phyloP scores from a whole-genome alignment of 306 rosid genomes.

The Vigna radiata region DNA sequence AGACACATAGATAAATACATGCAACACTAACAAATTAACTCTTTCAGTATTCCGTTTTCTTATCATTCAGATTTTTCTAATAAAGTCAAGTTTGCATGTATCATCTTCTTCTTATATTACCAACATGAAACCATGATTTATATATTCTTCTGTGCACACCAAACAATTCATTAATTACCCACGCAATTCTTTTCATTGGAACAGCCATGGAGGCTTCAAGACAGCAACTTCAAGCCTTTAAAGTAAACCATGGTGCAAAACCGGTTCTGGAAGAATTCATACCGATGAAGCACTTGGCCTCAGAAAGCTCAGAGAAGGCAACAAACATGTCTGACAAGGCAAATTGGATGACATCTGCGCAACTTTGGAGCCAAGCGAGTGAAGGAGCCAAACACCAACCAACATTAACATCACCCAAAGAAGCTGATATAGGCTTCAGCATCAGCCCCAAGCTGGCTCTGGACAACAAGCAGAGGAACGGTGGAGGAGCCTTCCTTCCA shows the following conservation, averaged over 20 bases:
- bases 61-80: constrained; percentile 30
- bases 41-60: constrained; percentile 1
- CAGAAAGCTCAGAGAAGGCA: constrained; percentile 66
- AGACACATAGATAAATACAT: background rate
- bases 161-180: background rate
- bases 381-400: constrained; percentile 65
- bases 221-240: constrained; percentile 77
- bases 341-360: constrained; percentile 97
- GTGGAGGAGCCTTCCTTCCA: constrained; percentile 91
- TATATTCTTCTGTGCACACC: background rate
- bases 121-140: constrained; percentile 6
- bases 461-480: constrained; percentile 64
- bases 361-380: constrained; percentile 91
- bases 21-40: constrained; percentile 34
- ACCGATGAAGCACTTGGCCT: constrained; percentile 70
- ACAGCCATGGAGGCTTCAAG: constrained; percentile 88
- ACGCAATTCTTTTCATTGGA: constrained; percentile 1
- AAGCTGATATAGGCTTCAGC: constrained; percentile 62
- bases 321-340: constrained; percentile 78
- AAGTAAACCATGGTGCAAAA: constrained; percentile 64
- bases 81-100: background rate
- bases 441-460: constrained; percentile 64
- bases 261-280: constrained; percentile 95
- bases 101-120: constrained; percentile 41
- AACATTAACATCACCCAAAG: constrained; percentile 50